These are phyloP conservation scores for Uronychia setigera DNA, from an alignment of 73 alveolate species.

Conservation along the genomic window DNA sequence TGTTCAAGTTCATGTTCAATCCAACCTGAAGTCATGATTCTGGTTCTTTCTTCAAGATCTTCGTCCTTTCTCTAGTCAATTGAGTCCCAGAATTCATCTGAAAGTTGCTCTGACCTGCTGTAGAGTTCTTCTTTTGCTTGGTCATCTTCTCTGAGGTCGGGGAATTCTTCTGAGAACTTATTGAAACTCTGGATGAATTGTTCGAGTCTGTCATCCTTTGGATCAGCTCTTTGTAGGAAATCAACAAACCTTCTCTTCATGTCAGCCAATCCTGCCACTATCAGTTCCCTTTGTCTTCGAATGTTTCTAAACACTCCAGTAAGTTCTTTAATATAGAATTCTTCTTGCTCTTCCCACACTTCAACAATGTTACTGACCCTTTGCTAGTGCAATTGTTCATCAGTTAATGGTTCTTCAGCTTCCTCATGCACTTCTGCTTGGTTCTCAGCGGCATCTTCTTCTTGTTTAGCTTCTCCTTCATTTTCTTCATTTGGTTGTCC, in stretches of 20 bases:
- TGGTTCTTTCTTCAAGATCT: slow-evolving; percentile 85
- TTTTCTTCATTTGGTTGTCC: slow-evolving; percentile 1
- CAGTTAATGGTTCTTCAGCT: not conserved
- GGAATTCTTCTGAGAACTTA: slow-evolving; percentile 94
- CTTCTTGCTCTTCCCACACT: not conserved
- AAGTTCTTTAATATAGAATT: slow-evolving; percentile 6
- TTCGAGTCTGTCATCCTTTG: slow-evolving; percentile 80
- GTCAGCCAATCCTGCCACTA: slow-evolving; percentile 79
- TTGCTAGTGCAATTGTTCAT: no score
- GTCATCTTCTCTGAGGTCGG: slow-evolving; percentile 97
- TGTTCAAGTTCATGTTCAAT: slow-evolving; percentile 91
- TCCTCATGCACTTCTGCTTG: not conserved
- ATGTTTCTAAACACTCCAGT: slow-evolving; percentile 69
- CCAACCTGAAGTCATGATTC: slow-evolving; percentile 87
- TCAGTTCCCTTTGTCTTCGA: slow-evolving; percentile 84
- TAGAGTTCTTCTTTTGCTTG: slow-evolving; percentile 96
- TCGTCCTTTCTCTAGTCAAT: slow-evolving; percentile 91
- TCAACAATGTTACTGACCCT: not conserved
- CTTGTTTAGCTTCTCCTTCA: not conserved
- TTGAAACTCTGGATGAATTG: slow-evolving; percentile 91
- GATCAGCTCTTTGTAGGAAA: slow-evolving; percentile 82
- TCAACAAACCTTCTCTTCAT: slow-evolving; percentile 85
- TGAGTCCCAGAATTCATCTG: slow-evolving; percentile 90
- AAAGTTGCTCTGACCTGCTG: slow-evolving; percentile 91
- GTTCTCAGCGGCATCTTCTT: not conserved